Conservation (phyloP, 2,329 filamentous ascomycete genomes). For the Dactylellina cionopaga region DNA sequence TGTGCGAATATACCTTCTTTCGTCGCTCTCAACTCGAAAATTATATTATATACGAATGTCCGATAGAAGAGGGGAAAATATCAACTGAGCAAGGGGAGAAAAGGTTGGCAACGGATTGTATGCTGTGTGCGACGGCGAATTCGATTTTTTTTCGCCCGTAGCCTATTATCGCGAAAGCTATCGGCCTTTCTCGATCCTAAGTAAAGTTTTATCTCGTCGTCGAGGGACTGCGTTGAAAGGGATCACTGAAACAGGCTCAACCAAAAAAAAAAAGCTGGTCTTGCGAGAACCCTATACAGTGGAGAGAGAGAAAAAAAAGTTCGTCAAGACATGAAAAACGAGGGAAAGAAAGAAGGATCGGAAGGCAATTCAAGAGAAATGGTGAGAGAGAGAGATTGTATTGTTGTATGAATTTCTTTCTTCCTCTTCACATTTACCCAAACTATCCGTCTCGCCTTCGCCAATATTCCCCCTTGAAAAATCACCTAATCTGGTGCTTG, state of each 20-base stretch:
- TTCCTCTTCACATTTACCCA: constrained; percentile 24
- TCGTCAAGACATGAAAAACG: constrained; percentile 23
- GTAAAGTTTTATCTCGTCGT: background rate
- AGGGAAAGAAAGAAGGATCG: constrained; percentile 19
- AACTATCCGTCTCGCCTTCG: constrained; percentile 41
- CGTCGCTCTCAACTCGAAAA: too few species aligned
- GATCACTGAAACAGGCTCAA: constrained; percentile 34
- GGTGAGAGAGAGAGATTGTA: constrained; percentile 11
- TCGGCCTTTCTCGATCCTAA: constrained; percentile 10
- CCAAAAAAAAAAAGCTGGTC: constrained; percentile 19
- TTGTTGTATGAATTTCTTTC: constrained; percentile 35
- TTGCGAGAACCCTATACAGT: constrained; percentile 15
- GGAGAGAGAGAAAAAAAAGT: constrained; percentile 3
- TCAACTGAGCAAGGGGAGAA: too few species aligned
- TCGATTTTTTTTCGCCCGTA: constrained; percentile 12
- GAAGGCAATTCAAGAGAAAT: constrained; percentile 5
- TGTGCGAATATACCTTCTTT: background rate
- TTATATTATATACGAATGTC: too few species aligned
- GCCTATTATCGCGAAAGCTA: constrained; percentile 19
- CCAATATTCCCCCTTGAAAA: constrained; percentile 38
- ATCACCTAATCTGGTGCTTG: constrained; percentile 45
- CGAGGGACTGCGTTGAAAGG: constrained; percentile 20
- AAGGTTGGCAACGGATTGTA: too few species aligned
- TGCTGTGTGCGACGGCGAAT: too few species aligned
- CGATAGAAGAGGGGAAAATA: too few species aligned